These are phyloP conservation scores for Tetradesmus obliquus DNA, from an alignment of 139 green algal genomes.

Conservation along the genomic window DNA sequence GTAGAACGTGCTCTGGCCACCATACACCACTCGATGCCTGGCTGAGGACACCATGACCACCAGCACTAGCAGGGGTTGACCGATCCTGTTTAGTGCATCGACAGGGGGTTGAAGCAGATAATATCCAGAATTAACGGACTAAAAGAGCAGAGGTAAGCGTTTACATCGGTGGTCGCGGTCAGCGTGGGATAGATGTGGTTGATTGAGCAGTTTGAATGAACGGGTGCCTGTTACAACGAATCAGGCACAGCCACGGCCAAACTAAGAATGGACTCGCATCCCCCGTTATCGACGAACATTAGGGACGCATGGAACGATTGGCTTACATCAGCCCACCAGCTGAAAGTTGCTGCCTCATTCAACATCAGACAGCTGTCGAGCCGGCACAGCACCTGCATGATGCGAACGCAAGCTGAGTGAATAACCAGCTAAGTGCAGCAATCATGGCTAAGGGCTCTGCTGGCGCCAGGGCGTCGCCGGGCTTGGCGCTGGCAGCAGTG, in stretches of 20 bases:
- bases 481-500: neutral
- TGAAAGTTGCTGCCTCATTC: neutral
- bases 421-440: neutral
- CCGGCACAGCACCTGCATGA: neutral
- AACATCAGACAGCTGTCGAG: neutral
- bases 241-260: too few relatives aligned
- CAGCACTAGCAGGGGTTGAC: neutral
- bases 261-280: too few relatives aligned
- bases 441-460: neutral
- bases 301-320: neutral
- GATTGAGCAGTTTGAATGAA: neutral
- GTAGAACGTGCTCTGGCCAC: too few relatives aligned
- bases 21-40: too few relatives aligned
- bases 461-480: slow-evolving; percentile 1
- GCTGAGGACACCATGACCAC: neutral
- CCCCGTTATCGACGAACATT: too few relatives aligned
- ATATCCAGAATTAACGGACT: too few relatives aligned
- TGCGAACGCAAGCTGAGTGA: neutral
- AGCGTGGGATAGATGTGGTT: neutral
- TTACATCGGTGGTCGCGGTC: too few relatives aligned
- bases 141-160: too few relatives aligned
- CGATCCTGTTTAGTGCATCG: too few relatives aligned
- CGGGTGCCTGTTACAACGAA: neutral
- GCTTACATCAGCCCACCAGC: neutral
- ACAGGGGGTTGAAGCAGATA: too few relatives aligned